These are phyloP conservation scores for Pleurotus citrinopileatus DNA, from an alignment of 768 basidiomycete genomes.

Conservation along the genomic window DNA sequence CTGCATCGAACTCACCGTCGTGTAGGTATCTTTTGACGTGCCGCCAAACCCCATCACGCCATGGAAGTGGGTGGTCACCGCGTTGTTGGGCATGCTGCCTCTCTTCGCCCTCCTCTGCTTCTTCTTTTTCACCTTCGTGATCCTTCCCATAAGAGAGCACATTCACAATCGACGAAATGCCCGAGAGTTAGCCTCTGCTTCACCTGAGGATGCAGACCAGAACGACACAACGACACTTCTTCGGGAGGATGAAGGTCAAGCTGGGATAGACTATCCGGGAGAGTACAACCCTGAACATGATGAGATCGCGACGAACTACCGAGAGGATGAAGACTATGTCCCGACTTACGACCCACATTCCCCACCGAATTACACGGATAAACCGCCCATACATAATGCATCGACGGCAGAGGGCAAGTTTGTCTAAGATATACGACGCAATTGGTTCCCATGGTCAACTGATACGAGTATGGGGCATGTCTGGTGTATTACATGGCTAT, in stretches of 20 bases:
- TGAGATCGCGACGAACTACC: too few relatives aligned
- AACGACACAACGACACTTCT: background rate
- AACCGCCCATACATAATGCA: too few relatives aligned
- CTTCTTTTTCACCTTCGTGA: background rate
- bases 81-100: conserved; percentile 17
- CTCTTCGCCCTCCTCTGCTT: conserved; percentile 5
- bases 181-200: background rate
- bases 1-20: background rate
- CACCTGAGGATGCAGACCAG: background rate
- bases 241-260: background rate
- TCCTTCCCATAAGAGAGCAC: background rate
- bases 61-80: conserved; percentile 18
- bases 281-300: too few relatives aligned
- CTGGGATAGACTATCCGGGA: too few relatives aligned
- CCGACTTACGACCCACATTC: too few relatives aligned
- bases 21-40: conserved; percentile 12
- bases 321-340: too few relatives aligned
- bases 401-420: too few relatives aligned
- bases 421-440: too few relatives aligned
- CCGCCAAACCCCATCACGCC: conserved; percentile 10
- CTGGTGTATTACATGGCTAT: too few relatives aligned
- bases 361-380: too few relatives aligned
- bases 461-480: too few relatives aligned
- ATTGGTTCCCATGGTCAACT: too few relatives aligned
- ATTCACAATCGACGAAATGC: background rate